These are phyloP conservation scores for Diaporthe ilicicola DNA, from an alignment of 2,329 filamentous ascomycete genomes.

Conservation along the genomic window DNA sequence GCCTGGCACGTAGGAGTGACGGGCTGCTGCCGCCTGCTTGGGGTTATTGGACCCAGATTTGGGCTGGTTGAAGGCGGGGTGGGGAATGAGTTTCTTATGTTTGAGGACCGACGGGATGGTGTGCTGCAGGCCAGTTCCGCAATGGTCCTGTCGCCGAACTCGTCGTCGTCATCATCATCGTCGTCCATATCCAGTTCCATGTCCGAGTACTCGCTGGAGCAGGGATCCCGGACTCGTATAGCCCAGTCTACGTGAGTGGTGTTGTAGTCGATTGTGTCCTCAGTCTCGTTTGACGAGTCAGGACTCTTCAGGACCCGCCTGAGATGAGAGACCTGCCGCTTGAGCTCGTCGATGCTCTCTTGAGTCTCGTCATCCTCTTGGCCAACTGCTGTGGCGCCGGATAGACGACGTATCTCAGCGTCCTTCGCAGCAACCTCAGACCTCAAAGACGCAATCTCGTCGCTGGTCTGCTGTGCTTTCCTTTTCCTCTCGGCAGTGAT, in stretches of 20 bases:
- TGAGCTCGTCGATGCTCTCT: slow-evolving; percentile 29
- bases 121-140: slow-evolving; percentile 62
- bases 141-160: slow-evolving; percentile 60
- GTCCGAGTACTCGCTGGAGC: slow-evolving; percentile 52
- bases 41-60: slow-evolving; percentile 45
- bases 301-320: slow-evolving; percentile 29
- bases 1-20: slow-evolving; percentile 42
- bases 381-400: slow-evolving; percentile 38
- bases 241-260: slow-evolving; percentile 57
- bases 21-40: slow-evolving; percentile 42
- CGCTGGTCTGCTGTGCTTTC: slow-evolving; percentile 48
- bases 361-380: slow-evolving; percentile 16
- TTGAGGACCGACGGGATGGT: slow-evolving; percentile 48
- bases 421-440: slow-evolving; percentile 59
- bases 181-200: slow-evolving; percentile 48
- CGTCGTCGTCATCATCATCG: slow-evolving; percentile 45
- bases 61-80: slow-evolving; percentile 66
- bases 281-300: slow-evolving; percentile 15
- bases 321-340: slow-evolving; percentile 18
- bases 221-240: slow-evolving; percentile 57
- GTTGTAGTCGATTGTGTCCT: slow-evolving; percentile 35
- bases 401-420: slow-evolving; percentile 61
- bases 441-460: slow-evolving; percentile 59
- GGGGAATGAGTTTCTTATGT: slow-evolving; percentile 56
- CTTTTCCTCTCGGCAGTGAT: slow-evolving; percentile 57